Evolutionary conservation across 208 protist species (phyloP).

Genomic region (Naegleria lovaniensis): DNA sequence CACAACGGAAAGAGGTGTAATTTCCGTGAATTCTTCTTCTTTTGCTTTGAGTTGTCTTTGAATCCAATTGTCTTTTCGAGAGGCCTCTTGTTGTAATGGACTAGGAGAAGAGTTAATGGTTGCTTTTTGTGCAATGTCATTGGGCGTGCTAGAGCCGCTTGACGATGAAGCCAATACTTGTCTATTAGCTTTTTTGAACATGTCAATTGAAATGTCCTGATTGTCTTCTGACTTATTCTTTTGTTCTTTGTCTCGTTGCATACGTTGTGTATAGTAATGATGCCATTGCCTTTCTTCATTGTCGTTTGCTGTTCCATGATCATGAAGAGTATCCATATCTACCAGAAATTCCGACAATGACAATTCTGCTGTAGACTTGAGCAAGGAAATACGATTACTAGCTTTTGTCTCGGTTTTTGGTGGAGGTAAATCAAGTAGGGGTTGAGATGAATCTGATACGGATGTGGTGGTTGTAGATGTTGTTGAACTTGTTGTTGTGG

Average conservation of each 20-base stretch:
- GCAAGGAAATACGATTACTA: neutral
- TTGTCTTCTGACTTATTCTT: neutral
- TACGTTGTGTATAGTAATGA: neutral
- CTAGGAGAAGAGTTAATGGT: neutral
- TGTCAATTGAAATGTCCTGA: neutral
- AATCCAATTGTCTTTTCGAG: constrained; percentile 22
- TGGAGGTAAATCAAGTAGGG: no score
- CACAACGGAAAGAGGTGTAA: neutral
- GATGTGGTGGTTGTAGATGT: neutral
- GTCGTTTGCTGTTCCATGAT: neutral
- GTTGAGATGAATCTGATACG: no score
- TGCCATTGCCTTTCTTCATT: neutral
- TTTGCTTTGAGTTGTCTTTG: neutral
- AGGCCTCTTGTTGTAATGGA: neutral
- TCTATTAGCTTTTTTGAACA: neutral
- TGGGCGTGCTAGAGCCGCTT: neutral
- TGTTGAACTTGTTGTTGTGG: neutral
- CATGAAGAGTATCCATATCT: neutral
- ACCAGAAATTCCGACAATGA: neutral
- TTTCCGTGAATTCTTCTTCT: constrained; percentile 13
- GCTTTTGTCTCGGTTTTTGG: no score
- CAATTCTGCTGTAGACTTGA: neutral
- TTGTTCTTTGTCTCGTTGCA: neutral
- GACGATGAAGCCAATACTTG: neutral
- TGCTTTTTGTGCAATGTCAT: neutral